A percentile compares a stretch with the other conserved stretches of the same genome.
phyloP scores from a whole-genome alignment of 2,329 filamentous ascomycete species.

The Cladosporium austrohemisphaericum region DNA sequence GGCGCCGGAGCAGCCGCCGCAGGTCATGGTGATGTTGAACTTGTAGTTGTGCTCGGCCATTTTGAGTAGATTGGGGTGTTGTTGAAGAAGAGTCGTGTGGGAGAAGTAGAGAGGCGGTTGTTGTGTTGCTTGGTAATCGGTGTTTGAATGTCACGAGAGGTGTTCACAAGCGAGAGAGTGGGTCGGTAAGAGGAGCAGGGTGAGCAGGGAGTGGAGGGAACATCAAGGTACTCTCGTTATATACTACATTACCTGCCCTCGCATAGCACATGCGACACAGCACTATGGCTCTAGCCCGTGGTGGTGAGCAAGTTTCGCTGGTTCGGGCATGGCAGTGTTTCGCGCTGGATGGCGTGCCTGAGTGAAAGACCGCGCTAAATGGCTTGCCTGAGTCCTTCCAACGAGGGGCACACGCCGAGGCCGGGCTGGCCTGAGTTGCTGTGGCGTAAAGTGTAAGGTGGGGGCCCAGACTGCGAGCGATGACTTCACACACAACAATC shows the following conservation, averaged over 20 bases:
- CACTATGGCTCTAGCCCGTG: neutral
- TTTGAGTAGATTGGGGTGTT: conserved; percentile 26
- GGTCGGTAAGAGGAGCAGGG: no score
- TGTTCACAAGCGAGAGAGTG: conserved; percentile 1
- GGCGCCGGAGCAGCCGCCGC: conserved; percentile 92
- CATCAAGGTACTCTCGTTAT: no score
- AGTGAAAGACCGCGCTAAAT: no score
- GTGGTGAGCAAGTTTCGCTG: conserved; percentile 17
- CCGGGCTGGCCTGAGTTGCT: no score
- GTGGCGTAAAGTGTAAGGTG: no score
- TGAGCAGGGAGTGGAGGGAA: no score
- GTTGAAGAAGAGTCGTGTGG: neutral
- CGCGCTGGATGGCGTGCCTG: neutral
- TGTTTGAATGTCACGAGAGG: neutral
- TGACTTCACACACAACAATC: conserved; percentile 9
- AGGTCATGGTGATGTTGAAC: conserved; percentile 92
- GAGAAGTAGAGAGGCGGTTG: neutral
- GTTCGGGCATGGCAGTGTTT: no score
- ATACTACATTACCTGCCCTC: neutral
- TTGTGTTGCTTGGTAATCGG: conserved; percentile 2
- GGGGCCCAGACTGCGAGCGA: neutral
- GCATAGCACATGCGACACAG: neutral
- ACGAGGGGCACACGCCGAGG: no score
- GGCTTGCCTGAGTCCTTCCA: no score
- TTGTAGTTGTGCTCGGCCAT: conserved; percentile 89